phyloP scores from a whole-genome alignment of 208 protist species.

The Angomonas deanei region DNA sequence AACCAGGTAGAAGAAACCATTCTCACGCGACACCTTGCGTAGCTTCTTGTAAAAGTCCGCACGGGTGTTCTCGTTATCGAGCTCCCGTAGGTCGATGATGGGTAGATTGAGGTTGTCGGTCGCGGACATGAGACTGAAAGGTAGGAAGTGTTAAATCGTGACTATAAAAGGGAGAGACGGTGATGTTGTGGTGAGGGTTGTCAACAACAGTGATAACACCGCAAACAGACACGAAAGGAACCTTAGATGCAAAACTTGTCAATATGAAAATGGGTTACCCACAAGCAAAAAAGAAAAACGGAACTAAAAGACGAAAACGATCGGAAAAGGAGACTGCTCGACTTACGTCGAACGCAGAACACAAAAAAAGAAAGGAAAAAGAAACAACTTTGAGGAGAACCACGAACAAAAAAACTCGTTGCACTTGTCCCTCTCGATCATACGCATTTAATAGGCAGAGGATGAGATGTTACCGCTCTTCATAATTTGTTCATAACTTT shows the following conservation, averaged over 20 bases:
- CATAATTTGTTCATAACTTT: not conserved
- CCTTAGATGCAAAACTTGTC: not conserved
- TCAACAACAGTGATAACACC: too few relatives aligned
- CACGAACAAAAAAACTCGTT: not conserved
- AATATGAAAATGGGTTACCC: too few relatives aligned
- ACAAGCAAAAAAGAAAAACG: not conserved
- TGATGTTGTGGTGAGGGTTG: too few relatives aligned
- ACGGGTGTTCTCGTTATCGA: too few relatives aligned
- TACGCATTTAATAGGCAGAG: not conserved
- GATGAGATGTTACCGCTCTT: not conserved
- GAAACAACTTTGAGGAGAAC: not conserved
- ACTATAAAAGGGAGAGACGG: not conserved
- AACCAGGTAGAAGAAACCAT: conserved; percentile 13
- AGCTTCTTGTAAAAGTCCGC: conserved; percentile 7
- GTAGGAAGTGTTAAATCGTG: not conserved
- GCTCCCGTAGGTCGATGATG: conserved; percentile 5
- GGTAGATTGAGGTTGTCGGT: not conserved
- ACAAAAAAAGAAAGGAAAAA: not conserved
- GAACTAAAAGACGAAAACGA: not conserved
- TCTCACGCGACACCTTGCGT: conserved; percentile 1
- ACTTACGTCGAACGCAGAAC: not conserved
- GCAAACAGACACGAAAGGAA: not conserved
- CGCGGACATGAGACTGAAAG: not conserved
- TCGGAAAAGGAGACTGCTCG: not conserved
- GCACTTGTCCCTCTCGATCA: too few relatives aligned